These are phyloP conservation scores for Lentinula edodes DNA, from an alignment of 768 basidiomycete species.

Conservation along the genomic window DNA sequence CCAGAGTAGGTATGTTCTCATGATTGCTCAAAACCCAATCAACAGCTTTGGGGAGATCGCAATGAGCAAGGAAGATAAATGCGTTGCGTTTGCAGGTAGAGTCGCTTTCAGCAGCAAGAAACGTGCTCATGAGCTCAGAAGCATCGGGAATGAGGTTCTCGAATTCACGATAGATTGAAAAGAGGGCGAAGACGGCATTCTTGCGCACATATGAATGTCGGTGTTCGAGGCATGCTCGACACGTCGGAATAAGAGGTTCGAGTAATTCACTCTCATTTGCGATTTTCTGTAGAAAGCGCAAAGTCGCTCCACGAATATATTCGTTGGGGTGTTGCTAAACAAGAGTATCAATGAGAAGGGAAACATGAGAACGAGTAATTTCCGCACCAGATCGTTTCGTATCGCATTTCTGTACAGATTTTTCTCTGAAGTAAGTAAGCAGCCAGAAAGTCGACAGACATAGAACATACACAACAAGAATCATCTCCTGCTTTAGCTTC, in stretches of 20 bases:
- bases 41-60: slow-evolving; percentile 85
- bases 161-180: slow-evolving; percentile 90
- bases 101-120: slow-evolving; percentile 93
- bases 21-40: slow-evolving; percentile 86
- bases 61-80: slow-evolving; percentile 87
- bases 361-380: neutral
- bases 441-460: neutral
- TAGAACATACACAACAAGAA: slow-evolving; percentile 77
- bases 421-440: slow-evolving; percentile 1
- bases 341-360: slow-evolving; percentile 9
- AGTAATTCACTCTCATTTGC: slow-evolving; percentile 88
- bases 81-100: slow-evolving; percentile 96
- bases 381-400: slow-evolving; percentile 83
- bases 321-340: slow-evolving; percentile 97
- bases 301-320: slow-evolving; percentile 96
- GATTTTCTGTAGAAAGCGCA: slow-evolving; percentile 95
- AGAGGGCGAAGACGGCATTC: slow-evolving; percentile 95
- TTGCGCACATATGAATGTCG: slow-evolving; percentile 97
- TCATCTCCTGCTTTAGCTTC: slow-evolving; percentile 99
- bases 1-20: slow-evolving; percentile 75
- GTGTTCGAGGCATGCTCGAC: slow-evolving; percentile 92
- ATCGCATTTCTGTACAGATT: slow-evolving; percentile 74
- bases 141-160: slow-evolving; percentile 96
- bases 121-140: slow-evolving; percentile 92
- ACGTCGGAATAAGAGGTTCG: slow-evolving; percentile 92